phyloP scores from a whole-genome alignment of 306 rosid genomes.

The Amphicarpaea edgeworthii region DNA sequence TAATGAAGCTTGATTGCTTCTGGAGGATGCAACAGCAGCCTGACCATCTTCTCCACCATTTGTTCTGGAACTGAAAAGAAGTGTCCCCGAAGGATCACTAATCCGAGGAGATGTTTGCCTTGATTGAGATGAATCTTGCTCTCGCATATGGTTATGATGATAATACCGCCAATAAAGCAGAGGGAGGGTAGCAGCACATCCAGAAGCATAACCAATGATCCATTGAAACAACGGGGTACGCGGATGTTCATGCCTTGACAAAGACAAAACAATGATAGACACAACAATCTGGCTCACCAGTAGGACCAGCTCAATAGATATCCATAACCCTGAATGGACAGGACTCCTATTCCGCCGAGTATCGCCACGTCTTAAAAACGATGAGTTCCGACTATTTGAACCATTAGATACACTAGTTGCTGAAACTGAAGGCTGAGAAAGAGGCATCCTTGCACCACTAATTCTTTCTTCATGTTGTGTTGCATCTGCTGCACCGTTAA shows the following conservation, averaged over 20 bases:
- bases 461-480: slow-evolving; percentile 64
- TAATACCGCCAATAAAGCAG: slow-evolving; percentile 93
- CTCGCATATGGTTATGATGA: slow-evolving; percentile 76
- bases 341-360: slow-evolving; percentile 85
- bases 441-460: slow-evolving; percentile 47
- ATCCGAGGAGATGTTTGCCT: slow-evolving; percentile 82
- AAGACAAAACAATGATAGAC: slow-evolving; percentile 74
- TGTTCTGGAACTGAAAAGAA: slow-evolving; percentile 70
- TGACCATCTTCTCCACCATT: slow-evolving; percentile 75
- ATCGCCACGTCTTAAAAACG: slow-evolving; percentile 73
- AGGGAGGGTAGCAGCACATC: slow-evolving; percentile 93
- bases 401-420: slow-evolving; percentile 61
- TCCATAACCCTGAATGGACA: slow-evolving; percentile 91
- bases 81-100: slow-evolving; percentile 68
- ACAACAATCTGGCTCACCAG: slow-evolving; percentile 87
- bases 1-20: slow-evolving; percentile 62
- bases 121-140: slow-evolving; percentile 71
- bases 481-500: slow-evolving; percentile 53
- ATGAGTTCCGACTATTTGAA: slow-evolving; percentile 71
- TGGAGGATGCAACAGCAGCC: slow-evolving; percentile 55
- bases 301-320: slow-evolving; percentile 86
- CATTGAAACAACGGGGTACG: slow-evolving; percentile 83
- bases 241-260: slow-evolving; percentile 87
- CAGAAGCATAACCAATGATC: slow-evolving; percentile 92
- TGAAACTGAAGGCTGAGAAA: slow-evolving; percentile 54